phyloP scores from a whole-genome alignment of 1,139 yeast species.

The Pneumocystis jirovecii region DNA sequence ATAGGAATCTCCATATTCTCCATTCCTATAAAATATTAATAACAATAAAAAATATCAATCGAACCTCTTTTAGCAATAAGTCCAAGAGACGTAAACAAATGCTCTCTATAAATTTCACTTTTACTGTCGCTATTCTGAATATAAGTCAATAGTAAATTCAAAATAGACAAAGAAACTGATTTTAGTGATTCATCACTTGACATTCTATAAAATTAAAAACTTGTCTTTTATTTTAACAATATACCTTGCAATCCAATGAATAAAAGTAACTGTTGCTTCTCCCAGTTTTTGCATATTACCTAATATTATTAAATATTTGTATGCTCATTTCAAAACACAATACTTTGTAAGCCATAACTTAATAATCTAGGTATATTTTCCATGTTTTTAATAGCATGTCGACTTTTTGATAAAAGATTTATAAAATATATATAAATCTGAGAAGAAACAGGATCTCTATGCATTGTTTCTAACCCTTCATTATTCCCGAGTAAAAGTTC shows the following conservation, averaged over 20 bases:
- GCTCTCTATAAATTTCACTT: conserved; percentile 34
- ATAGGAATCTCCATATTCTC: conserved; percentile 32
- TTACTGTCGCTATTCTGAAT: conserved; percentile 20
- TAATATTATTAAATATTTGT: background rate
- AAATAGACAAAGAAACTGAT: conserved; percentile 16
- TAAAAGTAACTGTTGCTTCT: conserved; percentile 43
- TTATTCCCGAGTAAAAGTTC: background rate
- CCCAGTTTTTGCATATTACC: conserved; percentile 17
- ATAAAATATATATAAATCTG: conserved; percentile 47
- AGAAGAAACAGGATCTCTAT: conserved; percentile 38
- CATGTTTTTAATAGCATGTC: conserved; percentile 29
- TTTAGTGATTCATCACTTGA: background rate
- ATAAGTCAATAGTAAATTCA: conserved; percentile 26
- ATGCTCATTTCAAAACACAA: conserved; percentile 19
- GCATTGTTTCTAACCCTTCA: background rate
- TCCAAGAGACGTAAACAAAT: conserved; percentile 68
- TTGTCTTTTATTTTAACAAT: background rate
- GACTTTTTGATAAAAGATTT: conserved; percentile 38
- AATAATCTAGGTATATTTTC: conserved; percentile 31
- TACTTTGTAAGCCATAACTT: conserved; percentile 31
- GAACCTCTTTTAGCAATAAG: conserved; percentile 42
- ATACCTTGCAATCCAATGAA: conserved; percentile 35
- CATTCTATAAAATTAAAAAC: background rate
- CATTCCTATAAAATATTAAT: background rate
- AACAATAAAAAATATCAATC: conserved; percentile 23